Base-by-base conservation (phyloP, 1,139 yeast genomes). In the Spencermartinsiella ligniputridi region DNA sequence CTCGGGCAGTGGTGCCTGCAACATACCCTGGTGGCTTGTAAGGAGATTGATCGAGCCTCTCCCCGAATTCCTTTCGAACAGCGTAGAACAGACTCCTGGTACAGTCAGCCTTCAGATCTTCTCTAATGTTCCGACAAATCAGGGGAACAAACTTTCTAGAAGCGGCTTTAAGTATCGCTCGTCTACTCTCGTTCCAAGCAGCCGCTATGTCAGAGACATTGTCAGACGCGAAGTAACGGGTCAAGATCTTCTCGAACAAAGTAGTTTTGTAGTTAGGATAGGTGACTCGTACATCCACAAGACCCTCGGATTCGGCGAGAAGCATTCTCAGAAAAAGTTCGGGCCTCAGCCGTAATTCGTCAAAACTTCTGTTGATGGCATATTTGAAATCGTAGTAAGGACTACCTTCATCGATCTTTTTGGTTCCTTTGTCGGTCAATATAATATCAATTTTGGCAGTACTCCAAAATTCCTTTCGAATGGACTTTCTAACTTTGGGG, bases 371-470 rank as follows among this genome's bases (percentile, higher is more conserved):
- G 64, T 88, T 85, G 45, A 80, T 76, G 15, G 96, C 95, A 64
- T 92, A 94, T 63, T 92, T 94, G 68, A 94, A 83, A 58, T 88
- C 96, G 49, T 84, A 88, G 58, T 81, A 90, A 1, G 92, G 85
- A 51, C 92, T 83, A 51, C 81, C 81, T 46, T 78, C 81, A 54
- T 84, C 95, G 51, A 92, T 92, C 52, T 83, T 80, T 39, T 79
- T 72, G 56, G 79, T 79, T 50, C 99, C 99, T 66, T 87, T 89
- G 52, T 89, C 95, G 0, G 97, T 90, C 34, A 90, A 68, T 13
- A 79, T 76, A 18, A 90, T 83, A 61, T 85, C 83, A 17, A 90
- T 75, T 20, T 76, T 74, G 13, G 95, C 88, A 57, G 76, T 80
- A 35, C 75, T 72, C 62, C 80, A 78, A 62, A 80, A 86, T 19